Evolutionary conservation across 768 basidiomycete genomes (phyloP).

Genomic region (Tylopilus cervinicoccineus): DNA sequence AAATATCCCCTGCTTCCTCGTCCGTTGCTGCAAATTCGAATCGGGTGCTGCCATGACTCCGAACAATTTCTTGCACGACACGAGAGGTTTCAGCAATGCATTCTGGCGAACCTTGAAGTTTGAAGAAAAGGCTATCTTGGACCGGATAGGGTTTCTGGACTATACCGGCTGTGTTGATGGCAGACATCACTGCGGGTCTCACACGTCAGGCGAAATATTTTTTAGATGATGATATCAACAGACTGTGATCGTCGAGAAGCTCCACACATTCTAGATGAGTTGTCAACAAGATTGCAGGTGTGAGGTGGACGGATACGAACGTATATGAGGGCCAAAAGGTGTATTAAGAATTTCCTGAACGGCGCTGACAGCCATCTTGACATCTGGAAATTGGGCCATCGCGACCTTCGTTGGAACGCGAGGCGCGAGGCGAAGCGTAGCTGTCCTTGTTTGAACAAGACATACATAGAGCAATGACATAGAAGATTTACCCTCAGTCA

Average conservation of each 20-base stretch:
- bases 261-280: slow-evolving; percentile 73
- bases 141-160: slow-evolving; percentile 60
- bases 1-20: slow-evolving; percentile 71
- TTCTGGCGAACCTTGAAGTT: slow-evolving; percentile 74
- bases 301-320: slow-evolving; percentile 37
- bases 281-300: background rate
- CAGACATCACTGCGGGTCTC: slow-evolving; percentile 58
- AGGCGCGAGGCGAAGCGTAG: slow-evolving; percentile 79
- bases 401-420: slow-evolving; percentile 80
- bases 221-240: slow-evolving; percentile 9
- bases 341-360: slow-evolving; percentile 77
- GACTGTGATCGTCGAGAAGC: slow-evolving; percentile 74
- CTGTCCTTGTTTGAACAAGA: slow-evolving; percentile 34
- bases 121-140: slow-evolving; percentile 84
- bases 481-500: slow-evolving; percentile 64
- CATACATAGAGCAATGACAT: background rate
- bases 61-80: slow-evolving; percentile 55
- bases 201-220: background rate
- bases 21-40: slow-evolving; percentile 75
- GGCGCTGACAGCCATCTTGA: slow-evolving; percentile 71
- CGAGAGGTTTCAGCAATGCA: slow-evolving; percentile 57
- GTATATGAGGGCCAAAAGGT: slow-evolving; percentile 67
- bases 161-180: slow-evolving; percentile 66
- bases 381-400: slow-evolving; percentile 81
- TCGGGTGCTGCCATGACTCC: slow-evolving; percentile 60